Evolutionary conservation across 164 flowering plant genomes (phyloP), one percentile per base, ranked within the genome.

Genomic region (Macadamia tetraphylla): DNA sequence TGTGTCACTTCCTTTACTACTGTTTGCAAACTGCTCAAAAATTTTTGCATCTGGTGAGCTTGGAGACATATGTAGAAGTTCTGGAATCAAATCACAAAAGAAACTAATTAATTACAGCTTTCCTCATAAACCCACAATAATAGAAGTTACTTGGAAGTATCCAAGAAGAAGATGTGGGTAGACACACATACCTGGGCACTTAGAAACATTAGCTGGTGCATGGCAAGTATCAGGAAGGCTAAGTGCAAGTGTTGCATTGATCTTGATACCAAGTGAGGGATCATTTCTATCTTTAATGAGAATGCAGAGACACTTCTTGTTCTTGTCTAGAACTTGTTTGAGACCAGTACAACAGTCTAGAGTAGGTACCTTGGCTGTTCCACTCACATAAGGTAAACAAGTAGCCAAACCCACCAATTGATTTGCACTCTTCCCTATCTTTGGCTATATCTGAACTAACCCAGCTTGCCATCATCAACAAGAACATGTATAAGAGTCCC

Each of bases 281-380:
- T 90, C 85, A 71, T 93, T 73, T 6, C 85, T 62, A 60, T 93
- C 92, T 74, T 83, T 85, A 17, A 90, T 72, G 30, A 93, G 75
- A 30, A 92, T 29, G 42, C 98, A 92, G 0, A 92, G 66, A 71
- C 98, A 92, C 29, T 87, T 83, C 74, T 51, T 78, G 80, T 83
- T 84, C 74, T 76, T 83, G 3, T 53, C 72, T n/a, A 90, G 69
- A 1, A 88, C 84, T 62, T 77, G 71, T 40, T 83, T 79, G 31
- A 93, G 81, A 0, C 93, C 88, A 10, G 69, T 71, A 75, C 98
- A 93, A 60, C 98, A 93, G 64, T 90, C 96, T 0, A 71, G 67
- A 1, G 95, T 83, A 0, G 96, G 98, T 6, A 83, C 46, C 69
- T 86, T 87, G 0, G 88, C 81, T 0, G 74, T 51, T 0, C 92